Conservation (phyloP, 2,329 filamentous ascomycete species). For the Scedosporium aurantiacum region DNA sequence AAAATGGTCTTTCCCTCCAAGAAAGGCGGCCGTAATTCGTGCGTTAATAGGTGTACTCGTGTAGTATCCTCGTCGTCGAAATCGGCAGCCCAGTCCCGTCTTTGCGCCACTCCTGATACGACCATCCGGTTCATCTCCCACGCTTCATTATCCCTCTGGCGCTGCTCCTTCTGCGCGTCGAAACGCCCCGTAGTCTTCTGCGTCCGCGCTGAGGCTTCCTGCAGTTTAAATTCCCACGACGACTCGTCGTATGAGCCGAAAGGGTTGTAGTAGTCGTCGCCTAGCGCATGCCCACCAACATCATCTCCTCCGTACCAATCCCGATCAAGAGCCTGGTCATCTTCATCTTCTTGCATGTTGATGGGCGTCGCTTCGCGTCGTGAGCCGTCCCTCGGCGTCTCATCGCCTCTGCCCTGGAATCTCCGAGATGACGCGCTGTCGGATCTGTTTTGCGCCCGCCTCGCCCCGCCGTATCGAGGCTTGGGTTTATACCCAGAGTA, state of each 20-base stretch:
- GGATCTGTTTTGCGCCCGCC: conserved; percentile 17
- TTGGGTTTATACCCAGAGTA: conserved; percentile 28
- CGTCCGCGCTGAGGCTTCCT: conserved; percentile 65
- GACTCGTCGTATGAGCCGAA: conserved; percentile 69
- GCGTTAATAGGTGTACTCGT: conserved; percentile 80
- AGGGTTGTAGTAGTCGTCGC: conserved; percentile 86
- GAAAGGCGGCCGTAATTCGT: conserved; percentile 89
- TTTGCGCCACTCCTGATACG: conserved; percentile 87
- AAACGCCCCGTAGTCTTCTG: conserved; percentile 70
- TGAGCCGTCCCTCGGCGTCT: background rate
- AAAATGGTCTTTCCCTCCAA: conserved; percentile 91
- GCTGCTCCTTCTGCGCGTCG: conserved; percentile 63
- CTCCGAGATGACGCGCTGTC: conserved; percentile 15
- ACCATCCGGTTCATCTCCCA: conserved; percentile 99
- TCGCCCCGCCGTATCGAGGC: conserved; percentile 24
- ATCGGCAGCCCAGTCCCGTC: conserved; percentile 68
- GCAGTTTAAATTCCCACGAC: conserved; percentile 59
- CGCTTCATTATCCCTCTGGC: conserved; percentile 88
- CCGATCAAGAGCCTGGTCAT: conserved; percentile 66
- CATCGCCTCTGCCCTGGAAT: conserved; percentile 3
- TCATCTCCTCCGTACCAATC: conserved; percentile 93
- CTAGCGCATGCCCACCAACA: conserved; percentile 68
- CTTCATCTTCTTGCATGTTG: conserved; percentile 39
- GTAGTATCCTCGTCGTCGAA: conserved; percentile 89
- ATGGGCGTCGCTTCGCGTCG: conserved; percentile 37